Evolutionary conservation across 148 eudicot genomes (phyloP).

Genomic region (Suaeda aralocaspica): DNA sequence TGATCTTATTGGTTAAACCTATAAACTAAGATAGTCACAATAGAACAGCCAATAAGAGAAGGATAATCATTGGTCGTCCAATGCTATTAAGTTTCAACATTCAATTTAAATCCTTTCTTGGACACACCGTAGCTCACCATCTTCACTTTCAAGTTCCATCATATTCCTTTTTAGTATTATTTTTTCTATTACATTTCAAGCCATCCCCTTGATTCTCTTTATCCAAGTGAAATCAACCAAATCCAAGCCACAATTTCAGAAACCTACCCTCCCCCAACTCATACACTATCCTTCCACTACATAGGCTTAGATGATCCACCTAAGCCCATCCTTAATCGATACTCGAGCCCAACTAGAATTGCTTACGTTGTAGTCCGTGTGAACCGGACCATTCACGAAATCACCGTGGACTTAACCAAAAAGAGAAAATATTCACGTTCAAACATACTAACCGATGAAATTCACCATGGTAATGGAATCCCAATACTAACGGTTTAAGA

Average conservation of each 20-base stretch:
- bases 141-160: background rate
- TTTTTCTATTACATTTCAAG: background rate
- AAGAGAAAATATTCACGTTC: background rate
- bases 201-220: conserved; percentile 44
- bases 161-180: background rate
- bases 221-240: conserved; percentile 39
- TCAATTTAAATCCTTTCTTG: background rate
- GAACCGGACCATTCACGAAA: conserved; percentile 34
- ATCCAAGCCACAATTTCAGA: conserved; percentile 28
- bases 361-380: conserved; percentile 40
- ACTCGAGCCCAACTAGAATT: conserved; percentile 19
- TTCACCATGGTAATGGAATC: conserved; percentile 37
- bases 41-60: no score
- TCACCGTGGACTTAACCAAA: conserved; percentile 30
- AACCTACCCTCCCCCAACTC: background rate
- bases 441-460: background rate
- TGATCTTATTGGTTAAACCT: no score
- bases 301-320: conserved; percentile 47
- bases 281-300: conserved; percentile 39
- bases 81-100: no score
- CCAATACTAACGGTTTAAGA: conserved; percentile 37
- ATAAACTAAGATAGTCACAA: no score
- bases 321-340: conserved; percentile 21
- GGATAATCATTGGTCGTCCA: no score
- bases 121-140: background rate